Evolutionary conservation across 2,329 filamentous ascomycete species (phyloP).

Genomic region (Claviceps sp.): DNA sequence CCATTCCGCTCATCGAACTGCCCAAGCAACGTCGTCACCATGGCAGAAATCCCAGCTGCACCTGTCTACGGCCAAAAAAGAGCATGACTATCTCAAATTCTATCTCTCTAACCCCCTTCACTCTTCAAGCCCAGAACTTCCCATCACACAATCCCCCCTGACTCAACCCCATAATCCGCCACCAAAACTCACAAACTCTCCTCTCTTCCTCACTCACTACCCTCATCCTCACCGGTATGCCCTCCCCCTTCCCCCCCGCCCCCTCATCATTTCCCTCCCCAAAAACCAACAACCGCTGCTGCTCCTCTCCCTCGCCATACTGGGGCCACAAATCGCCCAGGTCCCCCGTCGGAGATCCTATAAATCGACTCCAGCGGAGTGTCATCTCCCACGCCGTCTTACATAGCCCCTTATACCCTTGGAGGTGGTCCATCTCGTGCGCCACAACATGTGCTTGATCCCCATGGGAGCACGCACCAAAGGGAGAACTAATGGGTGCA

Average conservation of each 20-base stretch:
- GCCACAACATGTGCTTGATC: conserved; percentile 31
- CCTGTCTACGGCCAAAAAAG: too few species aligned
- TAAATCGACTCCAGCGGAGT: neutral
- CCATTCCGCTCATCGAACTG: too few species aligned
- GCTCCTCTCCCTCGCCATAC: conserved; percentile 15
- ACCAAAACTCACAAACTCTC: conserved; percentile 45
- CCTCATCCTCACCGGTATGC: conserved; percentile 29
- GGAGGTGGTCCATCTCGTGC: conserved; percentile 26
- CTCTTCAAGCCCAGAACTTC: conserved; percentile 4
- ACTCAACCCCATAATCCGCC: conserved; percentile 30
- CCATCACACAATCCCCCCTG: conserved; percentile 5
- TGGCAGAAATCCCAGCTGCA: too few species aligned
- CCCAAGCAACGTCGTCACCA: too few species aligned
- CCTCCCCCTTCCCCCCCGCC: conserved; percentile 23
- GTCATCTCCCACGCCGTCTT: neutral
- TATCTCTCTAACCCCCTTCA: too few species aligned
- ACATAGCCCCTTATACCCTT: conserved; percentile 22
- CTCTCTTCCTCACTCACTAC: conserved; percentile 29
- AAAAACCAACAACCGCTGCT: conserved; percentile 36
- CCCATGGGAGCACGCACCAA: conserved; percentile 31
- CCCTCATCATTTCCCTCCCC: conserved; percentile 46
- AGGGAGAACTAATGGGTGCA: conserved; percentile 29
- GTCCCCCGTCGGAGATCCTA: neutral
- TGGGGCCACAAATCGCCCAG: conserved; percentile 24
- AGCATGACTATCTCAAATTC: too few species aligned